Conservation (phyloP, 2,329 filamentous ascomycete genomes). For the Harringtonia aguacate region DNA sequence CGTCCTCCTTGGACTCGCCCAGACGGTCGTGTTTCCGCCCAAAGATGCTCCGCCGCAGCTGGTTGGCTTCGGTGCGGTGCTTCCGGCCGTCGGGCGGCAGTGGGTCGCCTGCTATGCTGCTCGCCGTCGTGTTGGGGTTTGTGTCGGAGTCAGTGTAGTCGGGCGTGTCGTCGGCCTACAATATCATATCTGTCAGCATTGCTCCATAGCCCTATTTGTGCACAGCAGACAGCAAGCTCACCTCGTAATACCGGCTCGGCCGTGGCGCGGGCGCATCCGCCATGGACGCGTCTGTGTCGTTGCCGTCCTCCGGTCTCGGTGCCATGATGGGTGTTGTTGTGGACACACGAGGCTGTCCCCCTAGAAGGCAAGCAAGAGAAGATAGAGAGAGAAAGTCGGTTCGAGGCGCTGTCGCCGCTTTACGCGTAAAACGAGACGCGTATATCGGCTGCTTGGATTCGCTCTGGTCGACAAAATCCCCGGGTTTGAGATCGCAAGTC, state of each 20-base stretch:
- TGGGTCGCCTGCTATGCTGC: slow-evolving; percentile 73
- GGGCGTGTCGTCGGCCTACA: slow-evolving; percentile 55
- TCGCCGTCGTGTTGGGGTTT: slow-evolving; percentile 61
- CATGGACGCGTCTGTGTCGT: slow-evolving; percentile 53
- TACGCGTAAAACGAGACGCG: not conserved
- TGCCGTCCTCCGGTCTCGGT: slow-evolving; percentile 27
- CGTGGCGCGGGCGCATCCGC: slow-evolving; percentile 42
- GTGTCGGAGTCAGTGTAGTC: slow-evolving; percentile 58
- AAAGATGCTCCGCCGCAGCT: slow-evolving; percentile 83
- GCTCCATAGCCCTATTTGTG: too few species aligned
- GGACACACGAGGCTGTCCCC: not conserved
- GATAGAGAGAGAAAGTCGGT: not conserved
- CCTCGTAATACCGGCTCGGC: slow-evolving; percentile 26
- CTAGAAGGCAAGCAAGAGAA: not conserved
- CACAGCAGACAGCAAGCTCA: too few species aligned
- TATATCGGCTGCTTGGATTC: not conserved
- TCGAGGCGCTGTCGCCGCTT: not conserved
- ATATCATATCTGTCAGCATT: slow-evolving; percentile 26
- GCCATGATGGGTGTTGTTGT: not conserved
- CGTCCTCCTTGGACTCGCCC: slow-evolving; percentile 94
- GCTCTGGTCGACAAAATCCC: too few species aligned
- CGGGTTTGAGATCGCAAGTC: too few species aligned
- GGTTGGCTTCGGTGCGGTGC: slow-evolving; percentile 75
- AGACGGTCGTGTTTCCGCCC: slow-evolving; percentile 90
- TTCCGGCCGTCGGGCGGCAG: slow-evolving; percentile 69